Percentiles rank a stretch among this genome's conserved stretches.
phyloP scores from a whole-genome alignment of 768 basidiomycete species.

The Hypsizygus marmoreus region DNA sequence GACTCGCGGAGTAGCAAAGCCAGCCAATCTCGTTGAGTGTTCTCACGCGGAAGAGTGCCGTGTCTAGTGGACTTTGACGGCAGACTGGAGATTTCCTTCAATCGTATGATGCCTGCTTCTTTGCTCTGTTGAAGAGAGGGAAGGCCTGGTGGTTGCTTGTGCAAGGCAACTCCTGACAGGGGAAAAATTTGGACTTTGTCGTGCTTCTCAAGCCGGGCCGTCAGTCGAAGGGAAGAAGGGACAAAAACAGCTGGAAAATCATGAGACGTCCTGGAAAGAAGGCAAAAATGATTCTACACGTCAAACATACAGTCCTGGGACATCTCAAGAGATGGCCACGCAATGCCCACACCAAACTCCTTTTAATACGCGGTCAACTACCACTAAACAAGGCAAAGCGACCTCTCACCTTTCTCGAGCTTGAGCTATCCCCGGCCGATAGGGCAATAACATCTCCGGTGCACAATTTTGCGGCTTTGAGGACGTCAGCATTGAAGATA shows the following conservation, averaged over 20 bases:
- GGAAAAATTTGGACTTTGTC: slow-evolving; percentile 50
- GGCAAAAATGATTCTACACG: slow-evolving; percentile 15
- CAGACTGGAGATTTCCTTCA: slow-evolving; percentile 47
- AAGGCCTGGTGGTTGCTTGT: slow-evolving; percentile 43
- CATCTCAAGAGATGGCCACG: slow-evolving; percentile 75
- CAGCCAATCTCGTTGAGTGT: slow-evolving; percentile 66
- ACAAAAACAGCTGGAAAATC: slow-evolving; percentile 50
- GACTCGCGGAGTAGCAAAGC: slow-evolving; percentile 63
- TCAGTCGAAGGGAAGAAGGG: slow-evolving; percentile 60
- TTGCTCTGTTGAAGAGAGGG: slow-evolving; percentile 51
- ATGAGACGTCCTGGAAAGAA: slow-evolving; percentile 11
- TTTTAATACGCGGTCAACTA: slow-evolving; percentile 29
- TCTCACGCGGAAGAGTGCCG: slow-evolving; percentile 20
- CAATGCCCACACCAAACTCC: slow-evolving; percentile 67
- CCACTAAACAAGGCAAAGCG: slow-evolving; percentile 1
- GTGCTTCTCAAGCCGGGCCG: slow-evolving; percentile 56
- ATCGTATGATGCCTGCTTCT: slow-evolving; percentile 53
- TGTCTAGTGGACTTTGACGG: slow-evolving; percentile 15
- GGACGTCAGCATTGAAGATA: slow-evolving; percentile 58
- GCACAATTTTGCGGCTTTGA: slow-evolving; percentile 61
- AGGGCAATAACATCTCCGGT: slow-evolving; percentile 73
- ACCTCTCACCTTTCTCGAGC: slow-evolving; percentile 26
- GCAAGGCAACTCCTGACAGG: slow-evolving; percentile 38
- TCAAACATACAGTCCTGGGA: slow-evolving; percentile 55
- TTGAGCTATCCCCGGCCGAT: slow-evolving; percentile 37